phyloP scores from a whole-genome alignment of 345 rosid genomes.

The Eutrema heterophyllum region DNA sequence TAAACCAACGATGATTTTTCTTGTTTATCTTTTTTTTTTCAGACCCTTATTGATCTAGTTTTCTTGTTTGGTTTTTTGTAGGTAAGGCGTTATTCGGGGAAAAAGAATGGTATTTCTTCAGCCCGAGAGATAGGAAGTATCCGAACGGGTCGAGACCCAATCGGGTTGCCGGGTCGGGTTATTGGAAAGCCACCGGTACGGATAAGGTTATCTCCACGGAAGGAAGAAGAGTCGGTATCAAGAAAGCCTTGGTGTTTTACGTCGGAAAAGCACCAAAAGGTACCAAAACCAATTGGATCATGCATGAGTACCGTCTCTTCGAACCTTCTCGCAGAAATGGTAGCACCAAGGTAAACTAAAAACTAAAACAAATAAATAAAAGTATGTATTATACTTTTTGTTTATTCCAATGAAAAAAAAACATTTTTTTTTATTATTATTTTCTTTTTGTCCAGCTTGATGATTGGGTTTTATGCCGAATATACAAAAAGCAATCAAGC shows the following conservation, averaged over 20 bases:
- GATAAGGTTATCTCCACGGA: constrained; percentile 69
- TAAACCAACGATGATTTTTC: background rate
- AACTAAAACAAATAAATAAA: background rate
- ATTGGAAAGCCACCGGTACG: constrained; percentile 98
- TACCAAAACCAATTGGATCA: constrained; percentile 95
- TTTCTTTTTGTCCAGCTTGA: constrained; percentile 48
- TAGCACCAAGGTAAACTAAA: constrained; percentile 53
- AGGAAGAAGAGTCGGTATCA: constrained; percentile 81
- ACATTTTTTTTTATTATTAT: background rate
- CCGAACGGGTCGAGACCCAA: constrained; percentile 97
- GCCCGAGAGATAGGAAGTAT: constrained; percentile 87
- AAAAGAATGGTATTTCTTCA: constrained; percentile 95
- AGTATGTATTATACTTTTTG: background rate
- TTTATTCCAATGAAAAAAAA: background rate
- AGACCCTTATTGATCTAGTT: too few relatives aligned
- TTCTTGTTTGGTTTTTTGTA: constrained; percentile 20
- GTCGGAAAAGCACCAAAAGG: constrained; percentile 95
- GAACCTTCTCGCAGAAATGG: constrained; percentile 53
- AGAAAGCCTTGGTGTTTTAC: constrained; percentile 90
- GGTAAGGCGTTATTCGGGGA: constrained; percentile 90
- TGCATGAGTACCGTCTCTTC: constrained; percentile 94
- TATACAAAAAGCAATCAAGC: constrained; percentile 75
- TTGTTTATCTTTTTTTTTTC: too few relatives aligned
- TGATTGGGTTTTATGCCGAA: constrained; percentile 95
- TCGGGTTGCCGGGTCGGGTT: constrained; percentile 89